phyloP scores from a whole-genome alignment of 257 asterid species.

The Echium plantagineum region DNA sequence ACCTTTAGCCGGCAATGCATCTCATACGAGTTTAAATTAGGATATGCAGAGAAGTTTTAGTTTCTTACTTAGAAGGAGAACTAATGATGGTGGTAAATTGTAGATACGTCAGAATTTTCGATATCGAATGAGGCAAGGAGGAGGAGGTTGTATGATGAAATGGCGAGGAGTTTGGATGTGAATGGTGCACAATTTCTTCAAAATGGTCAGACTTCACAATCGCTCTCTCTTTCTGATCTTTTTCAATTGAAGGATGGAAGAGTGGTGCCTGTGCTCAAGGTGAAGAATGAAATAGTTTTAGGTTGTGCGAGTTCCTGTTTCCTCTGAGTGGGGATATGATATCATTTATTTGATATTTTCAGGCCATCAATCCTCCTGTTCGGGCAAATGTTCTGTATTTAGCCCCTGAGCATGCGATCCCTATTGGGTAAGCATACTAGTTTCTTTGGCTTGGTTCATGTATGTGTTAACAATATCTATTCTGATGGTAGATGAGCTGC shows the following conservation, averaged over 20 bases:
- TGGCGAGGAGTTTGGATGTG: slow-evolving; percentile 74
- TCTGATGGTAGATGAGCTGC: neutral
- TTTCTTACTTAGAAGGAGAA: neutral
- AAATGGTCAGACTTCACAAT: slow-evolving; percentile 89
- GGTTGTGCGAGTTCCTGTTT: neutral
- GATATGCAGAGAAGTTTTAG: no score
- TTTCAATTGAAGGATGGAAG: slow-evolving; percentile 52
- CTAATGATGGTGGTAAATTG: slow-evolving; percentile 1
- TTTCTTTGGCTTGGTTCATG: neutral
- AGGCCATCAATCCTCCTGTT: slow-evolving; percentile 87
- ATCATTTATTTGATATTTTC: slow-evolving; percentile 13
- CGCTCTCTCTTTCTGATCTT: slow-evolving; percentile 68
- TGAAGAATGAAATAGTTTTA: slow-evolving; percentile 13
- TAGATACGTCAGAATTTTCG: slow-evolving; percentile 27
- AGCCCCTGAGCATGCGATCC: slow-evolving; percentile 52
- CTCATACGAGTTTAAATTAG: no score
- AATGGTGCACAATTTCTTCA: slow-evolving; percentile 75
- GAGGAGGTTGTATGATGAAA: slow-evolving; percentile 48
- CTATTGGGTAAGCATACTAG: slow-evolving; percentile 57
- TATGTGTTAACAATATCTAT: neutral
- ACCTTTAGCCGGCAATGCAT: no score
- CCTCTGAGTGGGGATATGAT: slow-evolving; percentile 6
- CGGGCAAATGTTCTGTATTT: slow-evolving; percentile 81
- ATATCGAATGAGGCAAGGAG: slow-evolving; percentile 50
- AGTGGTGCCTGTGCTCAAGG: slow-evolving; percentile 64